Base-by-base conservation (phyloP, 805 yeast species). In the Candida silvatica region DNA sequence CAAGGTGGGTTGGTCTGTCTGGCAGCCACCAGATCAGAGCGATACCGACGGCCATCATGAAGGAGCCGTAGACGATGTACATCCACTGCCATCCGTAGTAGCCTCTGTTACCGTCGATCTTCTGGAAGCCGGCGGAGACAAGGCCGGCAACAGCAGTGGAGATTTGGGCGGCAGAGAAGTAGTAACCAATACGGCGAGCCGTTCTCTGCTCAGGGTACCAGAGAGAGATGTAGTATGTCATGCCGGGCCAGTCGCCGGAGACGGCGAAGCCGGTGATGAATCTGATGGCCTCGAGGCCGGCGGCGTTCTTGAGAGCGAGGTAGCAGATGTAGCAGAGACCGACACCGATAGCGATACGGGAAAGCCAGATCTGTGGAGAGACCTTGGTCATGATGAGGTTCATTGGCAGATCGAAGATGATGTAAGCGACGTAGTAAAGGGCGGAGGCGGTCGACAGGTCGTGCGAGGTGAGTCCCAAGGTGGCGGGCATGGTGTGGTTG, bases 241-340 rank as follows among this genome's bases (percentile, higher is more conserved):
- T 66, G 7, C 94, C 94, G 1, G 94, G 94, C 94, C 94, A 84
- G 4, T 84, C 75, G 28, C 94, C 94, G 8, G 94, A 92, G 35
- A 84, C 84, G 38, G 79, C 80, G 37, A 80, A 45, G 32, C 94
- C 94, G 20, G 80, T 69, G 38, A 85, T 66, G 39, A 84, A 74
- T 43, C 94, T 66, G 29, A 77, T 56, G 2, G 87, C 94, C 38
- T 77, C 74, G 20, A 85, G 61, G 4, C 90, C 90, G 6, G 67
- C 49, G 4, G 70, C 59, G 35, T 64, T 68, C n/a, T 51, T 40
- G 38, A 83, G 60, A 1, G 82, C 78, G 5, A 77, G 64, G 51
- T 80, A 82, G 52, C 94, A 86, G 1, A 82, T 54, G 49, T 81
- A 83, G 1, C 82, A 86, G 29, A 83, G 46, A 7, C 95, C 95